phyloP scores from a whole-genome alignment of 2,329 filamentous ascomycete species.

The Alternaria ventricosa region DNA sequence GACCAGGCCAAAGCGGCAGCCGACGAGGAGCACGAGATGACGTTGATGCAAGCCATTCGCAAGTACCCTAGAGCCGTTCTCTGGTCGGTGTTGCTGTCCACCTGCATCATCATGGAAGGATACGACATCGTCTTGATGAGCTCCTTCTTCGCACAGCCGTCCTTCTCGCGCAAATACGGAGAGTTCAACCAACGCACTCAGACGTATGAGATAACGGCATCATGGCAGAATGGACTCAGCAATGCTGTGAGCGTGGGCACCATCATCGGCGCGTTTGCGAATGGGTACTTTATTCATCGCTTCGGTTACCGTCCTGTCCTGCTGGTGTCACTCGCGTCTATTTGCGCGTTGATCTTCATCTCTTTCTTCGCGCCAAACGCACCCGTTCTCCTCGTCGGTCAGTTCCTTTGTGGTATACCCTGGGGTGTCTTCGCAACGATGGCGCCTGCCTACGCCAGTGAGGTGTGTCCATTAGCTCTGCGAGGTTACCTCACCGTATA shows the following conservation, averaged over 20 bases:
- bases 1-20: slow-evolving; percentile 14
- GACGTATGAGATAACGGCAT: slow-evolving; percentile 47
- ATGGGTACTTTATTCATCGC: slow-evolving; percentile 46
- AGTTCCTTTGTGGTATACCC: slow-evolving; percentile 38
- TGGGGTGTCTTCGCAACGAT: slow-evolving; percentile 52
- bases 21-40: slow-evolving; percentile 38
- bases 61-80: slow-evolving; percentile 82
- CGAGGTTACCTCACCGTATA: slow-evolving; percentile 64
- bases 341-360: slow-evolving; percentile 26
- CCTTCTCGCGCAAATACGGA: slow-evolving; percentile 51
- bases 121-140: slow-evolving; percentile 81
- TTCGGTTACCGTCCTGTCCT: slow-evolving; percentile 41
- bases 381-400: slow-evolving; percentile 21
- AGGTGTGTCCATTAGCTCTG: slow-evolving; percentile 71
- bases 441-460: slow-evolving; percentile 54
- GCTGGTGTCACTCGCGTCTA: slow-evolving; percentile 17
- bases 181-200: slow-evolving; percentile 31
- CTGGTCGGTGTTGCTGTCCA: slow-evolving; percentile 83
- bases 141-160: slow-evolving; percentile 67
- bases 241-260: slow-evolving; percentile 51
- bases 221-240: slow-evolving; percentile 52
- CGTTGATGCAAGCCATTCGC: slow-evolving; percentile 71
- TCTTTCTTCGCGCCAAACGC: slow-evolving; percentile 30
- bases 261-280: slow-evolving; percentile 49
- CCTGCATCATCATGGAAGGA: slow-evolving; percentile 86